Base-by-base conservation (phyloP, 2,329 filamentous ascomycete genomes). In the Penicillium sp. region DNA sequence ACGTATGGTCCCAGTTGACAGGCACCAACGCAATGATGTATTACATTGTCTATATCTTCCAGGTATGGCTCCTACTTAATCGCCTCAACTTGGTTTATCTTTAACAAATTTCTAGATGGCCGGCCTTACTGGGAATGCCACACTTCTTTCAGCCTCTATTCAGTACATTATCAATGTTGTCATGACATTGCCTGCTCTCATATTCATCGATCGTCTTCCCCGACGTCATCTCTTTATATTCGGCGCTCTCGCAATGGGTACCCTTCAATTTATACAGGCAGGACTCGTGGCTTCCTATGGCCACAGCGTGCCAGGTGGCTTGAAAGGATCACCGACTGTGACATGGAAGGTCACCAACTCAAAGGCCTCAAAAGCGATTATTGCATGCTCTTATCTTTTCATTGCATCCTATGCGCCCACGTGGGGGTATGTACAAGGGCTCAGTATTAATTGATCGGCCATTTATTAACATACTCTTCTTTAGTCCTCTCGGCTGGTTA, bases 381-480 rank as follows among this genome's bases (percentile, higher is more conserved):
- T 89, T 27, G 26, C 85, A 4, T 87, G 83, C 73, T 86, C 85
- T 1, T 89, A 88, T 67, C 80, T 89, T 39, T 88, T 89, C 65
- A 85, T 89, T 29, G 85, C 85, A 3, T 82, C 81, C 1, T 89
- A 83, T 62, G 87, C 86, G 0, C 81, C 82, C 14, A 84, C 83
- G 1, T 86, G 83, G 83, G 81, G 79, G 3, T 81, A 81, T 0
- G 77, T 81, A 23, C 13, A 26, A 23, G 19, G n/a, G 6, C 3
- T n/a, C 14, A 21, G 11, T 29, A 3, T 4, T 9, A 1, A 27
- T n/a, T n/a, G 2, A 3, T 2, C 27, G 29, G 8, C 27, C 16
- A 14, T 19, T n/a, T 29, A 26, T 53, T 61, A 42, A 61, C 39
- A 11, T 44, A 19, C 16, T 25, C 10, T 21, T n/a, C 11, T 45